Base-by-base conservation (phyloP, 2,329 filamentous ascomycete genomes). In the Xylaria multiplex region DNA sequence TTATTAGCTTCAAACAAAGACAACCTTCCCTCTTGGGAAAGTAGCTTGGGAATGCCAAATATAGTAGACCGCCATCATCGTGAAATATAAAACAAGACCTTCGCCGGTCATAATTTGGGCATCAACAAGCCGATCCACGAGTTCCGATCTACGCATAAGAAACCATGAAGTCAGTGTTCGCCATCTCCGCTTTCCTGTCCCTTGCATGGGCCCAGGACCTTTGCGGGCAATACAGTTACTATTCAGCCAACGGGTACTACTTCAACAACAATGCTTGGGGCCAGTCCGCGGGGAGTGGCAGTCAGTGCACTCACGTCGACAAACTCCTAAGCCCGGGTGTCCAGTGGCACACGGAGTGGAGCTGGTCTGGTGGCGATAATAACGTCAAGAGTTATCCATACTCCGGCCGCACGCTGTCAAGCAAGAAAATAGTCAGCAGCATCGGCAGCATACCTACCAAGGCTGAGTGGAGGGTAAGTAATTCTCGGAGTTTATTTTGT, bases 241-340 rank as follows among this genome's bases (percentile, higher is more conserved):
- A 56, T 52, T 13, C 54, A 7, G 19, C 53, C 13, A 65, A 63
- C 42, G 67, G 67, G 7, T 69, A 69, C 62, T 54, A 62, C 56
- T 27, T 69, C n/a, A 69, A 69, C 56, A 69, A 69, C 62, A 69
- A 69, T 30, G 65, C 65, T 2, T 69, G 67, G 67, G 67, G 67
- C 1, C 14, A 54, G 42, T 14, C 9, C 1, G 30, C 62, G 19
- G 67, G 65, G 2, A 58, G 24, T 6, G 67, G 67, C 16, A 69
- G 62, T 59, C 65, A 69, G 52, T 69, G 67, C 65, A 67, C 65
- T 3, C 32, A 69, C 19, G 56, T 69, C 22, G 65, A 67, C 59
- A 56, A 45, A 32, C 22, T 62, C 14, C 30, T 67, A 65, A 65
- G 57, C 52, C 61, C 65, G n/a, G 67, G 67, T 22, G 50, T 69